Evolutionary conservation across 345 rosid genomes (phyloP), one percentile per base, ranked within the genome.

Genomic region (Lepidium africanum): DNA sequence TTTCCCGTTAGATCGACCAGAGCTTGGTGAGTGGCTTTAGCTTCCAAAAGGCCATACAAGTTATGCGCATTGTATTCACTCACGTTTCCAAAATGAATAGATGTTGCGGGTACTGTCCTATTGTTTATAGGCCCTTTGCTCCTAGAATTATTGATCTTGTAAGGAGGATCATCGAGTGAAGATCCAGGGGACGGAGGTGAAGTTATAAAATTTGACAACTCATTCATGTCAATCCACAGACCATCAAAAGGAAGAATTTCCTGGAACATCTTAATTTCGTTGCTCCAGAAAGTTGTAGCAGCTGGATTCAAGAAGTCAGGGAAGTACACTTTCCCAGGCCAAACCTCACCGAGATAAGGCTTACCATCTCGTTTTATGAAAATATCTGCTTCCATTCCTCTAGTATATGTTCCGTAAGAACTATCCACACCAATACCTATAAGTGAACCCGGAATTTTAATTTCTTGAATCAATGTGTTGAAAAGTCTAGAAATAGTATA

Each of bases 191-290:
- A 55, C 3, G 76, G 57, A 15, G 81, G 61, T 37, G 91, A 65
- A 16, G 86, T 78, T 4, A 79, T 76, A 79, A 87, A 90, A 69
- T 84, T 90, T 16, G 93, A 76, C 11, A 84, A 0, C 80, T 87
- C 93, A 10, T 90, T 90, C 96, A 90, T 90, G 77, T 90, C 96
- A 41, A 90, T 38, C 96, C 96, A 90, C 41, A 87, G 36, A 51
- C 93, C 96, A 67, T 89, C 96, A 14, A 84, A 19, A 1, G 84
- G 81, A 9, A 90, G 76, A 61, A 63, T 17, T 6, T 84, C 77
- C 7, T 63, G 80, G 67, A 87, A 89, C n/a, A 54, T 45, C 57
- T 78, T 67, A 73, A 89, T 85, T 65, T 89, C 96, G 7, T 76
- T 74, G 27, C 62, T 63, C 96, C 96, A 89, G 59, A 62, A 89